phyloP scores from a whole-genome alignment of 148 eudicot species.

The Euryodendron excelsum region DNA sequence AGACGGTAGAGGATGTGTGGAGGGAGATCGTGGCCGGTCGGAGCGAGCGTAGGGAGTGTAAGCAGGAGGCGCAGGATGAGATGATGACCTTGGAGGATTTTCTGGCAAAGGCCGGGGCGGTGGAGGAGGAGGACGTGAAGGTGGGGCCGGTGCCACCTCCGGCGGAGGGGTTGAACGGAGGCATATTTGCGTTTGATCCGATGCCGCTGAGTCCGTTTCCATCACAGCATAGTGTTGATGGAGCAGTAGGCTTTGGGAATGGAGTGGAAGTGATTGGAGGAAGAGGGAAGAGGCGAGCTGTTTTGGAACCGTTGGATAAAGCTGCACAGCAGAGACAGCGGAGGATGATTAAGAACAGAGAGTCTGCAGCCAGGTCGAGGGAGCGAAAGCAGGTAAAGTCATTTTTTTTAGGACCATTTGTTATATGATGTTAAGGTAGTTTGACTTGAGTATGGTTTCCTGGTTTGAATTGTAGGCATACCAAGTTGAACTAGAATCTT shows the following conservation, averaged over 20 bases:
- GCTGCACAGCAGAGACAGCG: constrained; percentile 79
- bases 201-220: constrained; percentile 13
- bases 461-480: constrained; percentile 56
- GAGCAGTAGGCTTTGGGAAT: constrained; percentile 29
- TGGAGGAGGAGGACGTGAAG: constrained; percentile 38
- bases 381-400: constrained; percentile 86
- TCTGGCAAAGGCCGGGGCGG: constrained; percentile 61
- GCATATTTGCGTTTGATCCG: constrained; percentile 32
- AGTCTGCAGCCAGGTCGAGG: constrained; percentile 86
- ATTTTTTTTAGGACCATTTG: not conserved
- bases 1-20: constrained; percentile 84
- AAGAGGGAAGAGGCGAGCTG: constrained; percentile 54
- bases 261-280: constrained; percentile 34
- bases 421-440: not conserved
- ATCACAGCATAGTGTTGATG: constrained; percentile 12
- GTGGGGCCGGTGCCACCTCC: constrained; percentile 10
- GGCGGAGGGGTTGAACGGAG: constrained; percentile 32
- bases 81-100: constrained; percentile 93
- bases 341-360: constrained; percentile 94
- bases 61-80: constrained; percentile 52
- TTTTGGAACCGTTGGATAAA: constrained; percentile 66
- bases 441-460: constrained; percentile 1
- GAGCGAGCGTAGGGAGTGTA: constrained; percentile 41
- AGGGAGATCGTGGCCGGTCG: constrained; percentile 59
- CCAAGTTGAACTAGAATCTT: constrained; percentile 76